phyloP scores from a whole-genome alignment of 345 rosid genomes.

The Populus tremula region DNA sequence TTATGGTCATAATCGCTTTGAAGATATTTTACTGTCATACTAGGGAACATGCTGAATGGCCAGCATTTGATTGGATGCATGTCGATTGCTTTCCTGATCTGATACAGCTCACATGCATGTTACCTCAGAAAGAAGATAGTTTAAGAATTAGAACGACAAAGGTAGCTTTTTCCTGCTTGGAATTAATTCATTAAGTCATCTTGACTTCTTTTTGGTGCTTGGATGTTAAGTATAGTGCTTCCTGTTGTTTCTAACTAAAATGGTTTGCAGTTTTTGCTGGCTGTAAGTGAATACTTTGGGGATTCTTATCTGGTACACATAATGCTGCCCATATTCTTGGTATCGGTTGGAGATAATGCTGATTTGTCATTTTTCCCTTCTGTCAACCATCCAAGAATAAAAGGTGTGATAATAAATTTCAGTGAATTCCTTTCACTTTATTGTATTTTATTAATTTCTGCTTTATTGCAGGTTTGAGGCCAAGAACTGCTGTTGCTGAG shows the following conservation, averaged over 20 bases:
- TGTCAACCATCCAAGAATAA: conserved; percentile 53
- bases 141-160: conserved; percentile 76
- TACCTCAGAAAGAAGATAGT: conserved; percentile 85
- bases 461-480: conserved; percentile 67
- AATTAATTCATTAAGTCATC: not conserved
- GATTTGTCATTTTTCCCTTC: conserved; percentile 68
- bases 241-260: conserved; percentile 21
- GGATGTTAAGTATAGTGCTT: conserved; percentile 15
- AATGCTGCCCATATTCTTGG: conserved; percentile 80
- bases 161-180: conserved; percentile 41
- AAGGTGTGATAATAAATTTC: conserved; percentile 43
- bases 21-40: conserved; percentile 23
- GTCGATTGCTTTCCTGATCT: conserved; percentile 82
- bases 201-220: not conserved
- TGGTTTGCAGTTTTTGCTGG: conserved; percentile 71
- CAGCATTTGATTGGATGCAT: conserved; percentile 90
- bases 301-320: conserved; percentile 72
- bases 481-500: conserved; percentile 71
- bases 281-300: conserved; percentile 69
- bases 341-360: conserved; percentile 79
- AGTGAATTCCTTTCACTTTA: conserved; percentile 5
- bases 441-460: conserved; percentile 21
- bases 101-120: conserved; percentile 71
- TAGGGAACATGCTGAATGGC: conserved; percentile 85
- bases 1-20: conserved; percentile 10